Conservation (phyloP, 805 yeast species). For the Candida sakaeoensis region DNA sequence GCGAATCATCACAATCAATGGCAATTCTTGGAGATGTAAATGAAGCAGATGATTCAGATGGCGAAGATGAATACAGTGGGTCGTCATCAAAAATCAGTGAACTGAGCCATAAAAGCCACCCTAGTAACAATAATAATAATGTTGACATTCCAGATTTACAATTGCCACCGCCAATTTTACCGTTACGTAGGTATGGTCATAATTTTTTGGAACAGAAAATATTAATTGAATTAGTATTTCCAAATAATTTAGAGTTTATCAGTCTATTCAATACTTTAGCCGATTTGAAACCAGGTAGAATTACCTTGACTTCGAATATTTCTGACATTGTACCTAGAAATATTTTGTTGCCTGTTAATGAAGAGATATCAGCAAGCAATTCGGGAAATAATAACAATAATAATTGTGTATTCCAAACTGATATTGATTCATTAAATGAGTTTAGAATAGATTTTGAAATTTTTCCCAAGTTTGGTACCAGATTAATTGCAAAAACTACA, state of each 20-base stretch:
- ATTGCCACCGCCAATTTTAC: conserved; percentile 94
- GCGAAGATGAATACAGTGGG: conserved; percentile 31
- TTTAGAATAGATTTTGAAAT: conserved; percentile 83
- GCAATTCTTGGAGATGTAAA: conserved; percentile 22
- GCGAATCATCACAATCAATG: conserved; percentile 13
- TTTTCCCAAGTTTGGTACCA: conserved; percentile 92
- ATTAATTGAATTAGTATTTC: conserved; percentile 71
- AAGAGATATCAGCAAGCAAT: conserved; percentile 44
- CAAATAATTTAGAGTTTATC: conserved; percentile 41
- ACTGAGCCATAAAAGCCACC: conserved; percentile 5
- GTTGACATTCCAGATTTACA: conserved; percentile 87
- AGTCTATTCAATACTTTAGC: conserved; percentile 41
- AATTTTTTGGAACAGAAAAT: conserved; percentile 89
- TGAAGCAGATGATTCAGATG: conserved; percentile 8
- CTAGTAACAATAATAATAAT: conserved; percentile 35
- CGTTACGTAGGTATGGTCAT: conserved; percentile 91
- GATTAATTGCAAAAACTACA: conserved; percentile 84
- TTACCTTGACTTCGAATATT: conserved; percentile 72
- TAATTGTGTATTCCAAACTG: conserved; percentile 79
- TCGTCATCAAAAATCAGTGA: conserved; percentile 9
- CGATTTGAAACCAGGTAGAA: conserved; percentile 65
- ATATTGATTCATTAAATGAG: conserved; percentile 55
- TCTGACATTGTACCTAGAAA: conserved; percentile 88
- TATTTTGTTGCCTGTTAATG: conserved; percentile 71
- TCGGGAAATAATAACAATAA: conserved; percentile 30